Percentiles rank a stretch among this genome's conserved stretches.
Evolutionary conservation across 2,329 filamentous ascomycete species (phyloP).

Genomic region (Beauveria caledonica): DNA sequence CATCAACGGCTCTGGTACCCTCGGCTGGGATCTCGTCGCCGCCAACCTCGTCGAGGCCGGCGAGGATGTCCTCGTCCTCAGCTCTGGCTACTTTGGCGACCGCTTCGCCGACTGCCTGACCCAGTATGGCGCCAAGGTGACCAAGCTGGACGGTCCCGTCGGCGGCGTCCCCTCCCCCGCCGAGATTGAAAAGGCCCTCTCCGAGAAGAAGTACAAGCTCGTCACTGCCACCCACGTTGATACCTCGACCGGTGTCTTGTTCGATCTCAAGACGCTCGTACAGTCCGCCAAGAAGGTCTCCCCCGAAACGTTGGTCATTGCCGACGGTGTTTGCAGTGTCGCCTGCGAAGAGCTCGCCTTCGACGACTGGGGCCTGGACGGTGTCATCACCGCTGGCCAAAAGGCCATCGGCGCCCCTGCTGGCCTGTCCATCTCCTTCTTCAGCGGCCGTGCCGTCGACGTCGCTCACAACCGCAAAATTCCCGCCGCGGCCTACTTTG

Average conservation of each 20-base stretch:
- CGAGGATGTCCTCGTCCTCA: slow-evolving; percentile 85
- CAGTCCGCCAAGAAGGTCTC: slow-evolving; percentile 79
- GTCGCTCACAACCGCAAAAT: slow-evolving; percentile 72
- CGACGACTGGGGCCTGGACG: slow-evolving; percentile 89
- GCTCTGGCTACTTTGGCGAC: slow-evolving; percentile 96
- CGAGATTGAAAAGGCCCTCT: slow-evolving; percentile 81
- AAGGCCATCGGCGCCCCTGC: slow-evolving; percentile 96
- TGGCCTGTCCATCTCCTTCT: slow-evolving; percentile 89
- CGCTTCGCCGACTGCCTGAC: slow-evolving; percentile 87
- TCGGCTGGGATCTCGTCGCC: slow-evolving; percentile 96
- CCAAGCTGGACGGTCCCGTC: slow-evolving; percentile 81
- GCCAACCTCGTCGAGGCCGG: slow-evolving; percentile 84
- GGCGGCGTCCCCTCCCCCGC: slow-evolving; percentile 78
- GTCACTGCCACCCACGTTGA: slow-evolving; percentile 95
- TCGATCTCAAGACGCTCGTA: slow-evolving; percentile 76
- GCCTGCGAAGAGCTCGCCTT: slow-evolving; percentile 94
- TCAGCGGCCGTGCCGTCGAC: slow-evolving; percentile 79
- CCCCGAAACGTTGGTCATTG: slow-evolving; percentile 82
- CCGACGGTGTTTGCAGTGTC: slow-evolving; percentile 95
- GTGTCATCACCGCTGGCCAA: slow-evolving; percentile 87
- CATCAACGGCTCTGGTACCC: slow-evolving; percentile 86
- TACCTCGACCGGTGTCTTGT: slow-evolving; percentile 91
- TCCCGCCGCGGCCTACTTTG: slow-evolving; percentile 83
- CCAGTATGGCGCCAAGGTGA: slow-evolving; percentile 84
- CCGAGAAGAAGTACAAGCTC: slow-evolving; percentile 87